Evolutionary conservation across 768 basidiomycete species (phyloP).

Genomic region (Rhizopogon vesiculosus): DNA sequence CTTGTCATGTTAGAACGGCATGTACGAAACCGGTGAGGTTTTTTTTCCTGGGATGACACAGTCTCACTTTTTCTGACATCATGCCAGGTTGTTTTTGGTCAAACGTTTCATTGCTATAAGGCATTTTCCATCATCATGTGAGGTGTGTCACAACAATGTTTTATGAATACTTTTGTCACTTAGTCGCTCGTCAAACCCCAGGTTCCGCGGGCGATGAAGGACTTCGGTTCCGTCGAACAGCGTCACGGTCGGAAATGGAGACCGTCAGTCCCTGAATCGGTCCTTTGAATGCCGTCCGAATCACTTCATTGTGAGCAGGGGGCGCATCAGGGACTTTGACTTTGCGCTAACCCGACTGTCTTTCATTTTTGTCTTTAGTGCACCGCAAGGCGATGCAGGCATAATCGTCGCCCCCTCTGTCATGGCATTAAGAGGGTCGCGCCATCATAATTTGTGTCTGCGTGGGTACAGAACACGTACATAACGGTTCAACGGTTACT

Average conservation of each 20-base stretch:
- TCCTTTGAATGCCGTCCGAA: conserved; percentile 3
- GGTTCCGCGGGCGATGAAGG: background rate
- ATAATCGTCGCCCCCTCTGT: background rate
- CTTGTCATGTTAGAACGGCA: background rate
- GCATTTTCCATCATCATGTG: background rate
- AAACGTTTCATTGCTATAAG: background rate
- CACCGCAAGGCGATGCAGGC: conserved; percentile 1
- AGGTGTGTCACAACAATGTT: background rate
- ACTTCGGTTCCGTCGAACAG: background rate
- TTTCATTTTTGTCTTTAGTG: background rate
- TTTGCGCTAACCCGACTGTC: background rate
- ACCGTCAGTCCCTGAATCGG: conserved; percentile 4
- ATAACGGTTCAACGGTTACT: background rate
- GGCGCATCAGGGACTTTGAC: background rate
- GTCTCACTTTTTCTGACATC: background rate
- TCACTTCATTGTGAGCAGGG: background rate
- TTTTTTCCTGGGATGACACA: conserved; percentile 1
- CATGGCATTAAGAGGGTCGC: background rate
- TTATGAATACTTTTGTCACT: background rate
- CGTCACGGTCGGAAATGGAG: background rate
- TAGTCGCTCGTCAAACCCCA: background rate
- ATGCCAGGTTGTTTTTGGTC: conserved; percentile 2
- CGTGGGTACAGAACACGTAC: conserved; percentile 3
- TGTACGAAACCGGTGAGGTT: conserved; percentile 1
- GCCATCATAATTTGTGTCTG: conserved; percentile 2